Base-by-base conservation (phyloP, 139 green algal genomes). In the Tetradesmus lagerheimii region DNA sequence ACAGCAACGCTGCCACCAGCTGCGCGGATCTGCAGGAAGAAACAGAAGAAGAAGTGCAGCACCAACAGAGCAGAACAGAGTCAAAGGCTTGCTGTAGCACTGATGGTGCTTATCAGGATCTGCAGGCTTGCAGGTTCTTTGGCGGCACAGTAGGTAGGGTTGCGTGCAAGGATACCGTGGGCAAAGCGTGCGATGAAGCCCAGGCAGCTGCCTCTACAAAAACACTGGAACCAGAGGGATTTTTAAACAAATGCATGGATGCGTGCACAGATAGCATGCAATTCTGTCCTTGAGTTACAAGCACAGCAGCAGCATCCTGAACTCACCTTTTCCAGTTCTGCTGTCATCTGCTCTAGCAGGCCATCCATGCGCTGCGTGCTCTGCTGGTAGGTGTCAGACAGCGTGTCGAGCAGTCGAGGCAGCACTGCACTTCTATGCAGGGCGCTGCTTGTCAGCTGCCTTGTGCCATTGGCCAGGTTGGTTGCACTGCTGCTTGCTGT, bases 1-100 rank as follows among this genome's bases (percentile, higher is more conserved):
- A 98, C 92, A 4, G 97, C 95, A 5, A 93, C 91, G 23, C 64
- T 27, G 0, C 97, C 95, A 1, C 95, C 95, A 31, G 78, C 88
- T 12, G 37, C 41, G 20, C 43, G 85, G 16, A 89, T 41, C 71
- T 83, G 43, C 15, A n/a, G 80, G 27, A 37, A 37, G n/a, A n/a
- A n/a, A n/a, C n/a, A n/a, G n/a, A n/a, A n/a, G n/a, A n/a, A n/a
- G 41, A 43, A 38, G 77, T 16, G 37, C 35, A 83, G 37, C 37
- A 34, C 16, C 77, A 50, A 20, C 18, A 71, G 4, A 71, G 57
- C 57, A 31, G 23, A 62, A 18, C 47, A 62, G 12, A 12, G 47
- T 11, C 47, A 62, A 62, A 62, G 1, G 9, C 43, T 5, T 50
- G 43, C 6, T 50, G 43, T 50, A 5, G 43, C 43, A 50, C 9